Evolutionary conservation across 2,329 filamentous ascomycete genomes (phyloP).

Genomic region (Aspergillus viridinutans): DNA sequence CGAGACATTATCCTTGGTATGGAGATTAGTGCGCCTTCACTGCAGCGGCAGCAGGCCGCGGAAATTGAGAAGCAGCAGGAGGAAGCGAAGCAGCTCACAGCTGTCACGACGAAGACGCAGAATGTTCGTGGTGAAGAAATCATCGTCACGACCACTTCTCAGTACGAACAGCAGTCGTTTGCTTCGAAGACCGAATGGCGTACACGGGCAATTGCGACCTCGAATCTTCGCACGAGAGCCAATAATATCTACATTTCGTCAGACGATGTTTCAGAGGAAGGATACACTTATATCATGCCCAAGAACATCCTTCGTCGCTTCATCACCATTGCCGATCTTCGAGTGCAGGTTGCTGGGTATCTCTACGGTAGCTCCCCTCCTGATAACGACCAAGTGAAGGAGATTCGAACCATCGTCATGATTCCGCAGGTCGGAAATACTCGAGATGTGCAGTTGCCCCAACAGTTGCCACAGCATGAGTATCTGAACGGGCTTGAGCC

Average conservation of each 20-base stretch:
- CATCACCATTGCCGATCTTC: slow-evolving; percentile 93
- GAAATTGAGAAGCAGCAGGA: slow-evolving; percentile 99
- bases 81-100: slow-evolving; percentile 92
- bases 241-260: slow-evolving; percentile 99
- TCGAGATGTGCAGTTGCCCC: slow-evolving; percentile 84
- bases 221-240: slow-evolving; percentile 84
- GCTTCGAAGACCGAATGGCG: slow-evolving; percentile 99
- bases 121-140: slow-evolving; percentile 97
- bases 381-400: slow-evolving; percentile 95
- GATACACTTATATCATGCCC: slow-evolving; percentile 95
- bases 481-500: slow-evolving; percentile 83
- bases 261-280: slow-evolving; percentile 85
- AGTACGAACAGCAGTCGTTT: slow-evolving; percentile 96
- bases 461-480: slow-evolving; percentile 86
- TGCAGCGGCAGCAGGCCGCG: slow-evolving; percentile 96
- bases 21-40: slow-evolving; percentile 96
- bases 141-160: slow-evolving; percentile 94
- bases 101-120: slow-evolving; percentile 96
- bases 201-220: slow-evolving; percentile 91
- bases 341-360: slow-evolving; percentile 94
- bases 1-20: slow-evolving; percentile 98
- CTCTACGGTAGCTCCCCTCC: slow-evolving; percentile 88
- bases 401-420: slow-evolving; percentile 95
- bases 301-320: slow-evolving; percentile 99
- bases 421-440: slow-evolving; percentile 93